Evolutionary conservation across 306 rosid species (phyloP).

Genomic region (Rubus idaeus): DNA sequence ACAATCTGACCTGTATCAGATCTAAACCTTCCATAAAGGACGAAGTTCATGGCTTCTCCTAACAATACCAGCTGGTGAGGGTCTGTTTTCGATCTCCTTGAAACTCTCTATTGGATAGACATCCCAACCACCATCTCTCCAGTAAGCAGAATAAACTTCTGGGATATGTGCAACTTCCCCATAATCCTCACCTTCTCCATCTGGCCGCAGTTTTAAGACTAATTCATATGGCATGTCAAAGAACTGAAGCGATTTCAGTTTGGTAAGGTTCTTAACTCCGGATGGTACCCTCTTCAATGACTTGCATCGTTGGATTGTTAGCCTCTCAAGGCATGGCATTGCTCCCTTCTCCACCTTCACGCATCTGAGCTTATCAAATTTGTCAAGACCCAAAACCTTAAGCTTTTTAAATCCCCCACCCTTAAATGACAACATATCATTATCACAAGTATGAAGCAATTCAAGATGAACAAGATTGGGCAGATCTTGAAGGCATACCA

Average conservation of each 20-base stretch:
- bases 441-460: conserved; percentile 46
- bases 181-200: conserved; percentile 43
- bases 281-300: conserved; percentile 49
- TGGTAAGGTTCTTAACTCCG: conserved; percentile 51
- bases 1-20: conserved; percentile 1
- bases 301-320: conserved; percentile 52
- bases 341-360: conserved; percentile 53
- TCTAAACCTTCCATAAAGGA: conserved; percentile 25
- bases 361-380: conserved; percentile 43
- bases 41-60: conserved; percentile 20
- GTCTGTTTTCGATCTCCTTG: conserved; percentile 8
- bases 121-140: conserved; percentile 74
- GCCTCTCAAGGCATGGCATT: conserved; percentile 59
- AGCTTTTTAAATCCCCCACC: conserved; percentile 58
- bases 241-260: conserved; percentile 54
- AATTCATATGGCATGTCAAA: conserved; percentile 61
- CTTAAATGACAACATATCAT: conserved; percentile 49
- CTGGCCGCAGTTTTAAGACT: conserved; percentile 46
- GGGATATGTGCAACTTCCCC: conserved; percentile 55
- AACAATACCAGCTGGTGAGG: conserved; percentile 5
- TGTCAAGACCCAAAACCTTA: conserved; percentile 56
- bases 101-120: conserved; percentile 41
- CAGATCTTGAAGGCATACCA: conserved; percentile 22
- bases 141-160: conserved; percentile 53
- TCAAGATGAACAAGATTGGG: conserved; percentile 36